Evolutionary conservation across 2,329 filamentous ascomycete species (phyloP).

Genomic region (Epichloe hybrida): DNA sequence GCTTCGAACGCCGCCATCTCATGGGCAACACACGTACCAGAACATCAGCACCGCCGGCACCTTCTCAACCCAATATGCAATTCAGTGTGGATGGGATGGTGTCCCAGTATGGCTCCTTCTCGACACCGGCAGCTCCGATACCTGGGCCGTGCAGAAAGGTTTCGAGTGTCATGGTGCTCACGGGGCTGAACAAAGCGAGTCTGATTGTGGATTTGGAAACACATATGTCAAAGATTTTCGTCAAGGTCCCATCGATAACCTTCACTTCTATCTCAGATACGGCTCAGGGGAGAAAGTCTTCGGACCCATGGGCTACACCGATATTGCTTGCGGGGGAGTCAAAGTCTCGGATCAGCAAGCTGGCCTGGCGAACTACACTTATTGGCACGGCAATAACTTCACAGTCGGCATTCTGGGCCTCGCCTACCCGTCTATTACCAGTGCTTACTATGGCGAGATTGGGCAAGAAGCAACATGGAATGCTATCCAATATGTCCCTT

Average conservation of each 20-base stretch:
- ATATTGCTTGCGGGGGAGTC: slow-evolving; percentile 34
- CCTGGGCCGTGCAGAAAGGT: slow-evolving; percentile 29
- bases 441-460: slow-evolving; percentile 28
- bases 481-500: slow-evolving; percentile 30
- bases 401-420: slow-evolving; percentile 38
- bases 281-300: slow-evolving; percentile 36
- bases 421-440: slow-evolving; percentile 36
- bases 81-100: slow-evolving; percentile 27
- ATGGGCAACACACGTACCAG: slow-evolving; percentile 16
- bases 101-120: slow-evolving; percentile 28
- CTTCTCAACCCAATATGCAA: slow-evolving; percentile 29
- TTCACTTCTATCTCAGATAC: slow-evolving; percentile 34
- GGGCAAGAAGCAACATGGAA: slow-evolving; percentile 25
- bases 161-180: slow-evolving; percentile 29
- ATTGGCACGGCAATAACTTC: slow-evolving; percentile 38
- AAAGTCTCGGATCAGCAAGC: slow-evolving; percentile 32
- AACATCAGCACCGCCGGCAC: slow-evolving; percentile 25
- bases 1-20: slow-evolving; percentile 8
- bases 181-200: slow-evolving; percentile 17
- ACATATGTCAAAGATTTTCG: slow-evolving; percentile 26
- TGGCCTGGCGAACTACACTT: slow-evolving; percentile 33
- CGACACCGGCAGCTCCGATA: slow-evolving; percentile 39
- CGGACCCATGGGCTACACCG: slow-evolving; percentile 33
- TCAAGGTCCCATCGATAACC: slow-evolving; percentile 22
- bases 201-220: slow-evolving; percentile 28